A percentile compares a stretch with the other conserved stretches of the same genome.
These are phyloP conservation scores for Arabidopsis lyrata DNA, from an alignment of 441 rosid species.

Conservation along the genomic window DNA sequence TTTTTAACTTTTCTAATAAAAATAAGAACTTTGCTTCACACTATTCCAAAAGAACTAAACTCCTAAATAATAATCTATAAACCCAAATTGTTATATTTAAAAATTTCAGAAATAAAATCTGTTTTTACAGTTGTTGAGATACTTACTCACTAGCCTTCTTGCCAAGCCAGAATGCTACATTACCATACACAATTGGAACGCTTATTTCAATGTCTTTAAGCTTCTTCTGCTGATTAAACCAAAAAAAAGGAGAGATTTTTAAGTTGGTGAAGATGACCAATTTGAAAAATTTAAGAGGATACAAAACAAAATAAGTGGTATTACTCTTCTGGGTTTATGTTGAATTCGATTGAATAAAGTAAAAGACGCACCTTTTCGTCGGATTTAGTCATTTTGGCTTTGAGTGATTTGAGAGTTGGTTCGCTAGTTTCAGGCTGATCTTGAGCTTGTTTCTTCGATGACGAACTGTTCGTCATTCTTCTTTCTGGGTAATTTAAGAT, in stretches of 20 bases:
- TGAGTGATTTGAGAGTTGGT: constrained; percentile 50
- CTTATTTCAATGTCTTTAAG: constrained; percentile 63
- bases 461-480: constrained; percentile 50
- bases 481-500: constrained; percentile 39
- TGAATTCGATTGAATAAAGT: constrained; percentile 17
- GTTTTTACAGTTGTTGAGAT: background rate
- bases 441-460: constrained; percentile 56
- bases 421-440: constrained; percentile 57
- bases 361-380: constrained; percentile 48
- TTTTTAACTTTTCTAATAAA: background rate
- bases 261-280: background rate
- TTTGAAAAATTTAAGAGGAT: background rate
- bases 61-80: background rate
- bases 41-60: background rate
- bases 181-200: constrained; percentile 65
- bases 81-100: background rate
- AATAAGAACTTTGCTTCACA: background rate
- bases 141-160: constrained; percentile 67
- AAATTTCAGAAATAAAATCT: background rate
- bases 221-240: constrained; percentile 54
- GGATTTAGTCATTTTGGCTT: constrained; percentile 64
- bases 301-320: constrained; percentile 18
- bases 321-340: constrained; percentile 1
- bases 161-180: constrained; percentile 65
- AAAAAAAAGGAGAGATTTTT: background rate